These are phyloP conservation scores for Capronia americana DNA, from an alignment of 2,329 filamentous ascomycete genomes.

Conservation along the genomic window DNA sequence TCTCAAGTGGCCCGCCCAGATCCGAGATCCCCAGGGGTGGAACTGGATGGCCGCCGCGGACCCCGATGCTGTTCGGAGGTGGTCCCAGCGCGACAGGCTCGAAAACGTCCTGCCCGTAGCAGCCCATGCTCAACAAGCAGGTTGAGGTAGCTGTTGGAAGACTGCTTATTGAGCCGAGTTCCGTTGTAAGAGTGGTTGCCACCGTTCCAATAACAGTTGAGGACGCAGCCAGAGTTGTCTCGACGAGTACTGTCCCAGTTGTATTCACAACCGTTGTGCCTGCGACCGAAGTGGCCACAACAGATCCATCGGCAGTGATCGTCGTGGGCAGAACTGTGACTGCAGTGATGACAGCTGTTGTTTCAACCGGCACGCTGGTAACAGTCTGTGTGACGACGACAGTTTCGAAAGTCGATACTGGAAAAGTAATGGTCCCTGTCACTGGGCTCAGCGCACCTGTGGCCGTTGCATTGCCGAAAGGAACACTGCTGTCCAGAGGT, in stretches of 20 bases:
- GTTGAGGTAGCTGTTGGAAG: slow-evolving; percentile 33
- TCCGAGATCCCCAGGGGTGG: slow-evolving; percentile 46
- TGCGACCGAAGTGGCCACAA: slow-evolving; percentile 34
- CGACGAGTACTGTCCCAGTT: slow-evolving; percentile 35
- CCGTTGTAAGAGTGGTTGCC: slow-evolving; percentile 34
- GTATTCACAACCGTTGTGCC: slow-evolving; percentile 38
- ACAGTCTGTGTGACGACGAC: slow-evolving; percentile 35
- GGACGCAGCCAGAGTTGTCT: slow-evolving; percentile 35
- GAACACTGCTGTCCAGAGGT: slow-evolving; percentile 35
- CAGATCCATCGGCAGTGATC: slow-evolving; percentile 30
- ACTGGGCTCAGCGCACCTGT: slow-evolving; percentile 29
- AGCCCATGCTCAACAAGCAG: slow-evolving; percentile 36
- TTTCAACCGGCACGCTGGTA: slow-evolving; percentile 34
- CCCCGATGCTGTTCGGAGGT: slow-evolving; percentile 48
- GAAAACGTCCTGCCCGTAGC: slow-evolving; percentile 50
- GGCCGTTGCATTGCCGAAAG: slow-evolving; percentile 35
- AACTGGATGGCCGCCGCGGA: slow-evolving; percentile 52
- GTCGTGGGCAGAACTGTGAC: slow-evolving; percentile 38
- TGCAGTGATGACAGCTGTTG: slow-evolving; percentile 33
- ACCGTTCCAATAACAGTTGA: slow-evolving; percentile 34
- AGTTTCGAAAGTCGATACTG: slow-evolving; percentile 37
- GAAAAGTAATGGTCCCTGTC: slow-evolving; percentile 39
- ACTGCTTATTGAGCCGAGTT: slow-evolving; percentile 30
- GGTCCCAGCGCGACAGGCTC: slow-evolving; percentile 48
- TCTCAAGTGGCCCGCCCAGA: slow-evolving; percentile 48